phyloP scores from a whole-genome alignment of 2,329 filamentous ascomycete species.

The Ceratocystis destructans region DNA sequence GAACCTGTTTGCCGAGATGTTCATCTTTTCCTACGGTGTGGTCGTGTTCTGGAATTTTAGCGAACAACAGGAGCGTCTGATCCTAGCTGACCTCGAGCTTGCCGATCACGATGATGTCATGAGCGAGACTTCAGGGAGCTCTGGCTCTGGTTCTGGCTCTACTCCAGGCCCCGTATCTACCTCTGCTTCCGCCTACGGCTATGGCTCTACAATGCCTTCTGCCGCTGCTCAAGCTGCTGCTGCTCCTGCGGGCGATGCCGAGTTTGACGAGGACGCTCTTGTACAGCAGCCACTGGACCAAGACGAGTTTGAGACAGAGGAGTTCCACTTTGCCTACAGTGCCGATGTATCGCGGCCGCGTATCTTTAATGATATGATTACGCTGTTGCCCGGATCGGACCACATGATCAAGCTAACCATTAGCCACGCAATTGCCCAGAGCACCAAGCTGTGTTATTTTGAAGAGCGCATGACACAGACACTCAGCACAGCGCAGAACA shows the following conservation, averaged over 20 bases:
- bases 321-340: conserved; percentile 98
- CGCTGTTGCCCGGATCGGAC: conserved; percentile 71
- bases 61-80: conserved; percentile 88
- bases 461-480: conserved; percentile 92
- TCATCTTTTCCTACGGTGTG: conserved; percentile 92
- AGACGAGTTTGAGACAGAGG: conserved; percentile 89
- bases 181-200: neutral
- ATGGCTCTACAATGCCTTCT: neutral
- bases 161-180: neutral
- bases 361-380: conserved; percentile 99
- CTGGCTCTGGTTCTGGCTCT: neutral
- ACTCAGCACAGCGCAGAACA: conserved; percentile 83
- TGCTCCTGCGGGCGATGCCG: conserved; percentile 4
- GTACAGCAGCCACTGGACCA: conserved; percentile 70
- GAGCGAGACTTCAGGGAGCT: conserved; percentile 20
- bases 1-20: conserved; percentile 83
- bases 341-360: conserved; percentile 70
- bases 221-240: neutral
- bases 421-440: conserved; percentile 92
- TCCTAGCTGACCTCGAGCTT: conserved; percentile 88
- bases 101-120: conserved; percentile 54
- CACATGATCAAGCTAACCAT: conserved; percentile 99
- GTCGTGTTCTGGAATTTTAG: conserved; percentile 99
- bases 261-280: conserved; percentile 30
- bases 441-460: conserved; percentile 90